Percentiles rank a stretch among this genome's conserved stretches.
Evolutionary conservation across 1,139 yeast genomes (phyloP).

Genomic region (Yamadazyma jaroonii): DNA sequence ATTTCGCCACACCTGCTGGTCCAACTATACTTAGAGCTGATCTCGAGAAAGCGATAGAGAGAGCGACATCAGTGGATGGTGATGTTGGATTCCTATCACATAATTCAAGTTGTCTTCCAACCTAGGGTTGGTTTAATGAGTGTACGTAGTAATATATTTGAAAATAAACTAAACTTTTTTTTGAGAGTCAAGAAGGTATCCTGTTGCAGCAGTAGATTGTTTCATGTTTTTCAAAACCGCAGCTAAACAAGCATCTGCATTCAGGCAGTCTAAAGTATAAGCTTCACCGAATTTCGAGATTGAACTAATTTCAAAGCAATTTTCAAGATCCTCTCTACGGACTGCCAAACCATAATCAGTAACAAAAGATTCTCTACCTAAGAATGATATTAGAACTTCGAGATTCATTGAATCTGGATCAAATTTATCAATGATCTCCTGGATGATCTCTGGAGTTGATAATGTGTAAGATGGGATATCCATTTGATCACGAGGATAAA

Average conservation of each 20-base stretch:
- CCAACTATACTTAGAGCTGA: slow-evolving; percentile 6
- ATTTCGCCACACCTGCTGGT: slow-evolving; percentile 8
- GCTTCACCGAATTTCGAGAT: slow-evolving; percentile 6
- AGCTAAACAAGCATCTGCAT: slow-evolving; percentile 3
- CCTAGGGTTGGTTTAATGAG: no score
- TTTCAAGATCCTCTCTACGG: slow-evolving; percentile 2
- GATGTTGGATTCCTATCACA: slow-evolving; percentile 1
- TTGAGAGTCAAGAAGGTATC: no score
- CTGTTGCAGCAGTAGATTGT: no score
- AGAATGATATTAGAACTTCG: slow-evolving; percentile 4
- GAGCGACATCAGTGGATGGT: background rate
- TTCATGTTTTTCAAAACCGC: background rate
- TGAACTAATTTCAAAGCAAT: slow-evolving; percentile 1
- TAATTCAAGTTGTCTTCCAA: background rate
- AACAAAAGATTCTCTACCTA: slow-evolving; percentile 1
- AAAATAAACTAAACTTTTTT: no score
- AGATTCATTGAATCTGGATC: slow-evolving; percentile 2
- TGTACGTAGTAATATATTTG: no score
- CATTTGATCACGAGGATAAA: background rate
- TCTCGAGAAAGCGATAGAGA: slow-evolving; percentile 2
- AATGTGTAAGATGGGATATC: slow-evolving; percentile 2
- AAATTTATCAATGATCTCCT: slow-evolving; percentile 1
- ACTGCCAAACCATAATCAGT: slow-evolving; percentile 9
- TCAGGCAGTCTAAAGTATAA: slow-evolving; percentile 6
- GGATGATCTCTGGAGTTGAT: slow-evolving; percentile 1